Evolutionary conservation across 495 filamentous ascomycete genomes (phyloP), one percentile per base, ranked within the genome.

Genomic region (Aspergillus egyptiacus): DNA sequence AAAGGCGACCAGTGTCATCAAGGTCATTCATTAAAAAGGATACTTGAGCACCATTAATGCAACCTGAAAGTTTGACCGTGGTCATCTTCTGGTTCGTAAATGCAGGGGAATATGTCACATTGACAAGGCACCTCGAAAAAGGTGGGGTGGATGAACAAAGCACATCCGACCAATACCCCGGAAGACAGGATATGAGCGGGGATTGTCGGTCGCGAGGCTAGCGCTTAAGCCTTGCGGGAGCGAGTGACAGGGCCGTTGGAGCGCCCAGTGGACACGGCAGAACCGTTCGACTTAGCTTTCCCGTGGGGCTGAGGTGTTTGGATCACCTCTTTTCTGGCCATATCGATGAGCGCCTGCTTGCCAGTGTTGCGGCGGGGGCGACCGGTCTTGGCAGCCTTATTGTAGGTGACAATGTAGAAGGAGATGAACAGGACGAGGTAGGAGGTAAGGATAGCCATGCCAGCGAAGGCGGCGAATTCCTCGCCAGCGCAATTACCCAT

Each of bases 401-500:
- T 89, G 75, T 98, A 98, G 46, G 93, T 98, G 39, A 89, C 88
- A 54, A 94, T 75, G 79, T 98, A 98, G 85, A 98, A 98, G 41
- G 85, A 89, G 75, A 98, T 95, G 81, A 98, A 98, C 48, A 98
- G 86, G 54, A 96, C 74, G 47, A 98, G 82, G 78, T 98, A 98
- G 34, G 86, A 93, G 71, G 77, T 87, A 59, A 98, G 72, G 61
- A 96, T 94, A 49, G 75, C 88, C 48, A 96, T 91, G 57, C 93
- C 93, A 43, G 91, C 80, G 65, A 96, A 87, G 20, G 93, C 93
- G 43, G 93, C 93, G 61, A 95, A 97, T 72, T 98, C 93, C 76
- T 96, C 93, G 57, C 93, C 93, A 13, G 93, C 89, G 62, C 93
- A 98, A 52, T 80, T 73, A 58, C 93, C 93, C 25, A 73, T 67